Base-by-base conservation (phyloP, 2,329 filamentous ascomycete species). In the Phyllosticta citriasiana region DNA sequence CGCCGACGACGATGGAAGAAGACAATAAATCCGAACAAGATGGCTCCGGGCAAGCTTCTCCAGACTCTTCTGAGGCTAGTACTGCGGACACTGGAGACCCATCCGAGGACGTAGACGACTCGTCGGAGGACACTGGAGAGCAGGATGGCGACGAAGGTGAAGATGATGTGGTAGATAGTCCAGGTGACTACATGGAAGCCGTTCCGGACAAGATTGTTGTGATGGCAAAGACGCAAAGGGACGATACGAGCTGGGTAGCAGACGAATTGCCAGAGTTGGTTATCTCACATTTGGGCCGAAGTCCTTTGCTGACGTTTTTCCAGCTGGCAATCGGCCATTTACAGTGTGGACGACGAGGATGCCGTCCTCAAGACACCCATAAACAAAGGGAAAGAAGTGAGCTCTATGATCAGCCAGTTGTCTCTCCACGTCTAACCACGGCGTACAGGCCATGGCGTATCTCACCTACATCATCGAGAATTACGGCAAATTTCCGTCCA, bases 381-480 rank as follows among this genome's bases (percentile, higher is more conserved):
- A 2, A 67, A 70, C 52, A 67, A 66, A 57, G 67, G 67, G 1
- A 63, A 66, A 24, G 61, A 69, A 53, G 58, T 60, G 35, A 12
- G 53, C 24, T 12, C 7, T n/a, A 19, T 9, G 3, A 30, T 19
- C 12, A 25, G 10, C 10, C 22, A 50, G 2, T 14, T 3, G 2
- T 8, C 27, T 9, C 3, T 33, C 19, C n/a, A 19, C n/a, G 33
- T n/a, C 57, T 55, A 22, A 60, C 14, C n/a, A 4, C 2, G 6
- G 16, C 10, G 14, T 6, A 4, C 7, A 61, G 55, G 67, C 66
- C 8, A 64, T 63, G 50, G 67, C 66, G n/a, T 69, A 69, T 33
- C 63, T 70, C 8, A 57, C 54, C 6, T 70, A 68, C 63, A 60
- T 70, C 7, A 65, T 70, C 51, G 65, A 66, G 3, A 66, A 69